Evolutionary conservation across 2,329 filamentous ascomycete species (phyloP).

Genomic region (Parastagonospora nodorum): DNA sequence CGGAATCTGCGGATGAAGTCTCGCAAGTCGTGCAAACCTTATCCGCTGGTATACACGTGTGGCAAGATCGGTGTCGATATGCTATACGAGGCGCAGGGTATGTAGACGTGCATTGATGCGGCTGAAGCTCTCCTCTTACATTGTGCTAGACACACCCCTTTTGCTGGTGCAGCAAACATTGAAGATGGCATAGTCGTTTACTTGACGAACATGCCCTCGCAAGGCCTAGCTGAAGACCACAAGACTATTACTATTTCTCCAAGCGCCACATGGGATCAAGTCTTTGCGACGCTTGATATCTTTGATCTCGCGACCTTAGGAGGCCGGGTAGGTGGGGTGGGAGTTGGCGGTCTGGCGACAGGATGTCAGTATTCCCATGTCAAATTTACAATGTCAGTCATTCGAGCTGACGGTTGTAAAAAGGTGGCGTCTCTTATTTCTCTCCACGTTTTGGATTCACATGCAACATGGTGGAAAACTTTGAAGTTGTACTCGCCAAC

Average conservation of each 20-base stretch:
- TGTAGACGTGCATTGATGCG: not conserved
- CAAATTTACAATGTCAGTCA: not conserved
- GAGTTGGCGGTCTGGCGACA: conserved; percentile 1
- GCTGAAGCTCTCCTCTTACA: not conserved
- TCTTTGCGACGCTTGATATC: not conserved
- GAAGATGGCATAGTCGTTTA: not conserved
- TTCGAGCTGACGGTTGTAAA: not conserved
- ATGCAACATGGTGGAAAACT: not conserved
- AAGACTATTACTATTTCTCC: conserved; percentile 1
- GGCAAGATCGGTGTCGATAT: not conserved
- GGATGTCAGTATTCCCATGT: not conserved
- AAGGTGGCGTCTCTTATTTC: not conserved
- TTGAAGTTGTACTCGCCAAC: not conserved
- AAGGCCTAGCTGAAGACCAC: not conserved
- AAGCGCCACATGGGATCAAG: not conserved
- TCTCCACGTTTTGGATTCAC: not conserved
- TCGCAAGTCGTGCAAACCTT: not conserved
- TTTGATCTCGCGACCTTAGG: conserved; percentile 1
- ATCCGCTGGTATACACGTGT: not conserved
- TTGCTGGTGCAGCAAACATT: conserved; percentile 1
- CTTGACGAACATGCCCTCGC: not conserved
- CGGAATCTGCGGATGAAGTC: not conserved
- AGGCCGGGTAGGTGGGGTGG: conserved; percentile 1
- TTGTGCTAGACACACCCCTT: not conserved
- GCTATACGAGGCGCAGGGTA: conserved; percentile 1